A percentile compares a stretch with the other conserved stretches of the same genome.
Evolutionary conservation across 2,329 filamentous ascomycete genomes (phyloP).

Genomic region (Pseudogymnoascus sp.): DNA sequence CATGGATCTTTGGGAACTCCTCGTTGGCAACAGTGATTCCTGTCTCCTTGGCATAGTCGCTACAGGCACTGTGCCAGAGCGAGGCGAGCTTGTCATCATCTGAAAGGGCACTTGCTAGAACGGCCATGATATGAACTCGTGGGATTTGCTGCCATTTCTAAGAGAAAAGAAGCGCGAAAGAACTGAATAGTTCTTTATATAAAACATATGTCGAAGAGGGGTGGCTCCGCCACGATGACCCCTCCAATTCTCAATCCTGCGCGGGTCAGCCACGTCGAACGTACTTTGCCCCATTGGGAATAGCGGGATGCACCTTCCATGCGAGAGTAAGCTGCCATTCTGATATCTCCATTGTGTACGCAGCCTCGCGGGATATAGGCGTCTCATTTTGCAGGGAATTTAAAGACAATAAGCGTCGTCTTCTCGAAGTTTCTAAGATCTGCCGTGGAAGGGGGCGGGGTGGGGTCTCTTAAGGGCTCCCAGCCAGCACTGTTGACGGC

Average conservation of each 20-base stretch:
- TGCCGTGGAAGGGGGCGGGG: background rate
- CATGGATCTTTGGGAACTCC: background rate
- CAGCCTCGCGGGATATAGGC: background rate
- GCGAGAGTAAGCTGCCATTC: background rate
- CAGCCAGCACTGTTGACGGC: background rate
- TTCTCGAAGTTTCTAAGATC: background rate
- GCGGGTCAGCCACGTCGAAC: background rate
- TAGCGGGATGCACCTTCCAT: background rate
- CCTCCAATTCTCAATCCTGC: background rate
- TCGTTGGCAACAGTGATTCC: background rate
- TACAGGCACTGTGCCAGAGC: background rate
- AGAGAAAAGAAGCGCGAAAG: background rate
- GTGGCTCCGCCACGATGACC: background rate
- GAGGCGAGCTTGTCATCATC: background rate
- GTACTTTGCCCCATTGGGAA: background rate
- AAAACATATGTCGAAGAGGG: background rate
- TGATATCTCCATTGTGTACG: background rate
- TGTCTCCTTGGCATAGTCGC: slow-evolving; percentile 3
- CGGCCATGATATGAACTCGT: background rate
- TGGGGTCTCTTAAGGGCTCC: background rate
- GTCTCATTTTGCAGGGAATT: background rate
- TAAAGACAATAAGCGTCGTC: background rate
- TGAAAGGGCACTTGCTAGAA: background rate
- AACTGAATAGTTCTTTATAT: background rate
- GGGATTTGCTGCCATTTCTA: background rate